A percentile compares a stretch with the other conserved stretches of the same genome.
phyloP scores from a whole-genome alignment of 1,284 basidiomycete genomes.

The Polyporus tsugae region DNA sequence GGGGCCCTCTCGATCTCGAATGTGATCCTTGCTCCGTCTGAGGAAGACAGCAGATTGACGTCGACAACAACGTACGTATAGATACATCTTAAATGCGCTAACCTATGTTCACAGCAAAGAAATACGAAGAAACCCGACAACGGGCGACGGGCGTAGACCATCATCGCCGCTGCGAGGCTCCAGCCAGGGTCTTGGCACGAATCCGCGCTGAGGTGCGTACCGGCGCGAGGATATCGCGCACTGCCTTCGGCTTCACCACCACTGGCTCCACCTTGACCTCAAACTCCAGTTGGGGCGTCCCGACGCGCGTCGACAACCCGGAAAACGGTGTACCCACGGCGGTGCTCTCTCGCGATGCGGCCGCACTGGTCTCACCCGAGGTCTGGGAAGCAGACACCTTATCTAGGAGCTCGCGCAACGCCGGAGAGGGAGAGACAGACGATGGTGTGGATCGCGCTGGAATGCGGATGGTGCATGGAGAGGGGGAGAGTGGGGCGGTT shows the following conservation, averaged over 20 bases:
- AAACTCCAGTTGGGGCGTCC: background rate
- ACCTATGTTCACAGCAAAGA: no score
- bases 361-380: background rate
- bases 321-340: background rate
- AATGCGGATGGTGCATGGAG: background rate
- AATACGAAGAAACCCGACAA: no score
- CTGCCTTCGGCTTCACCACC: background rate
- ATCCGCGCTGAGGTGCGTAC: background rate
- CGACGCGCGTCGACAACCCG: background rate
- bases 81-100: background rate
- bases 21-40: no score
- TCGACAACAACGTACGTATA: background rate
- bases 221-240: background rate
- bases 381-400: background rate
- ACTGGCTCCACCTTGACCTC: background rate
- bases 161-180: background rate
- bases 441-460: background rate
- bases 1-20: no score
- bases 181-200: background rate
- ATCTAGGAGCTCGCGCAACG: background rate
- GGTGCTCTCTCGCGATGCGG: background rate
- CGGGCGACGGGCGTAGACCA: no score
- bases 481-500: background rate
- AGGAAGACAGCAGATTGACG: no score
- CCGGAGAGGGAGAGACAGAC: background rate